Evolutionary conservation across 176 grass and related monocot genomes (phyloP).

Genomic region (Alopecurus myosuroides): DNA sequence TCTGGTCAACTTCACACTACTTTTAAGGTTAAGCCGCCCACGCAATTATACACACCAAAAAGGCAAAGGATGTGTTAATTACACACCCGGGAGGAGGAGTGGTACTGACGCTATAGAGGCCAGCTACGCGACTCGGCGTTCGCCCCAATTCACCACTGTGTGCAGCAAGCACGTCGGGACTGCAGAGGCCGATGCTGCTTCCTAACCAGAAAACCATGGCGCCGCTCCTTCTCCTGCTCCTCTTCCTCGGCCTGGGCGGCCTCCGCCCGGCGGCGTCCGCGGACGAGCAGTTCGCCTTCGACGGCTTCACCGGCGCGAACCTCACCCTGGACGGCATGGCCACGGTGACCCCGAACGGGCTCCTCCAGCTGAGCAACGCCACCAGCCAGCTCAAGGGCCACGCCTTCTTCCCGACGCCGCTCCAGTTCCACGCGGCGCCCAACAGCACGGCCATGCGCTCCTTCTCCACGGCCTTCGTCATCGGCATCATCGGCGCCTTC

Average conservation of each 20-base stretch:
- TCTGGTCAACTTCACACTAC: not conserved
- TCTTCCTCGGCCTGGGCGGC: not conserved
- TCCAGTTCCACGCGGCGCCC: constrained; percentile 31
- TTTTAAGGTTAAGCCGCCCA: not conserved
- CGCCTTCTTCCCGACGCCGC: constrained; percentile 55
- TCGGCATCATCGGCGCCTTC: constrained; percentile 65
- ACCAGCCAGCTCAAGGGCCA: constrained; percentile 60
- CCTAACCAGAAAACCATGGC: constrained; percentile 1
- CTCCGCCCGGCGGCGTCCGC: not conserved
- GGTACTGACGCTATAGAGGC: not conserved
- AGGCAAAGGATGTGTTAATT: not conserved
- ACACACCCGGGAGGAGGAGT: not conserved
- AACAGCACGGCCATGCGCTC: constrained; percentile 53
- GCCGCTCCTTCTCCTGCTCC: not conserved
- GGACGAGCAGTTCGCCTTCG: constrained; percentile 57
- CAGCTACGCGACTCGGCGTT: not conserved
- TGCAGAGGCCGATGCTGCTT: not conserved
- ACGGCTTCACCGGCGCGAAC: constrained; percentile 55
- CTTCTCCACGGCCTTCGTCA: constrained; percentile 76
- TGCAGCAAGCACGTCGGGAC: too few species aligned
- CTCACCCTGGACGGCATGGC: constrained; percentile 63
- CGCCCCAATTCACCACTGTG: not conserved
- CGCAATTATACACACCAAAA: not conserved
- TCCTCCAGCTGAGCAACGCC: constrained; percentile 56
- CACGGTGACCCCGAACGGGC: constrained; percentile 39